Percentiles rank a stretch among this genome's conserved stretches.
Conservation (phyloP, 257 asterid species). For the Paraleonurus japonicus region DNA sequence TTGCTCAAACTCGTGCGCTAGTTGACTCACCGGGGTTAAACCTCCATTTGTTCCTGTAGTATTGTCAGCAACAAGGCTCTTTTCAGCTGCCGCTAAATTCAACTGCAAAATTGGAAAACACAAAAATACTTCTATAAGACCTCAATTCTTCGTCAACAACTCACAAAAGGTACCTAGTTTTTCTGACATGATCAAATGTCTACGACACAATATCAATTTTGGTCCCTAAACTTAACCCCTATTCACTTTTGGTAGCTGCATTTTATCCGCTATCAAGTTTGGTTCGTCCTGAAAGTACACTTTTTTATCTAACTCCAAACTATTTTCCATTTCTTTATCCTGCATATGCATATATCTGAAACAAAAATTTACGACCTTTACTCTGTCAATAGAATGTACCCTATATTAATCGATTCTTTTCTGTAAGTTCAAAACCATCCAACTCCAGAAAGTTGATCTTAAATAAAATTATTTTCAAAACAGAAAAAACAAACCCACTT, state of each 20-base stretch:
- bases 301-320: not conserved
- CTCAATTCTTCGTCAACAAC: not conserved
- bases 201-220: too few species aligned
- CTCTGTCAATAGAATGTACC: not conserved
- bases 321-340: not conserved
- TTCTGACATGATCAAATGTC: too few species aligned
- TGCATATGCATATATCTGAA: not conserved
- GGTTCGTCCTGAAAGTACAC: too few species aligned
- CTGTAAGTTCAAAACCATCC: not conserved
- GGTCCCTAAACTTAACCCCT: too few species aligned
- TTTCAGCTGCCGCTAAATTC: conserved; percentile 70
- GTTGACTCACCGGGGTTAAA: conserved; percentile 49
- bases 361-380: not conserved
- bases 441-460: not conserved
- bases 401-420: not conserved
- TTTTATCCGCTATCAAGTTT: too few species aligned
- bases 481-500: conserved; percentile 40
- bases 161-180: not conserved
- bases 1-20: conserved; percentile 63
- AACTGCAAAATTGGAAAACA: conserved; percentile 40
- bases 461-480: not conserved
- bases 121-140: not conserved
- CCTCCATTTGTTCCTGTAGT: conserved; percentile 23
- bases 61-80: conserved; percentile 45
- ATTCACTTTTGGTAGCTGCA: too few species aligned